Base-by-base conservation (phyloP, 2,329 filamentous ascomycete genomes). In the Colletotrichum brevisporum region DNA sequence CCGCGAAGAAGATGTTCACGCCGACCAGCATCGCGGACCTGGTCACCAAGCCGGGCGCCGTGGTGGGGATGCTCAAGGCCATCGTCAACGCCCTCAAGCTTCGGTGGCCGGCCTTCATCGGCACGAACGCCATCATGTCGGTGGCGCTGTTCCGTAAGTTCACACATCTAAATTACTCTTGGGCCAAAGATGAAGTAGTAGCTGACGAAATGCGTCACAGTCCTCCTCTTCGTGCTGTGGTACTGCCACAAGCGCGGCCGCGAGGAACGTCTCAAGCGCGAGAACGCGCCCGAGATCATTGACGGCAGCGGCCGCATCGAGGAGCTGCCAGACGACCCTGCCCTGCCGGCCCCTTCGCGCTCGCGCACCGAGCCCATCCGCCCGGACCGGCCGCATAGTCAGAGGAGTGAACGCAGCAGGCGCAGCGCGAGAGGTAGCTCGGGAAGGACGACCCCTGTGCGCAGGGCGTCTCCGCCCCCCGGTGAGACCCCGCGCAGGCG, bases 201-300 rank as follows among this genome's bases (percentile, higher is more conserved):
- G 54, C 72, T 75, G 18, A 75, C 55, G 10, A 31, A 36, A 15
- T 3, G 13, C 6, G 1, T 64, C 9, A 4, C 27, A 93, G 93
- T 98, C 63, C 86, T 98, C 16, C 88, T 99, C 65, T 96, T 97
- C 77, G 94, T 97, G 52, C 91, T 98, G 75, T 99, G 95, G 95
- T 99, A 98, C 82, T 98, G 95, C 82, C 92, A 98, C 82, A 98
- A 98, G 84, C 92, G 96, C 62, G 96, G 96, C 47, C 90, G 90
- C 52, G 95, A 99, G 82, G 91, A 90, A 6, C 89, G 96, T 58
- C 88, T 98, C 13, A 91, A 92, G 76, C 89, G 79, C 58, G 86
- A 89, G 75, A 82, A 81, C 60, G 73, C 78, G 1, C 79, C 77
- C 12, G 74, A 73, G 21, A 71, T 74, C 15, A 72, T 83, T 43